phyloP scores from a whole-genome alignment of 805 yeast species.

The Nakazawaea peltata region DNA sequence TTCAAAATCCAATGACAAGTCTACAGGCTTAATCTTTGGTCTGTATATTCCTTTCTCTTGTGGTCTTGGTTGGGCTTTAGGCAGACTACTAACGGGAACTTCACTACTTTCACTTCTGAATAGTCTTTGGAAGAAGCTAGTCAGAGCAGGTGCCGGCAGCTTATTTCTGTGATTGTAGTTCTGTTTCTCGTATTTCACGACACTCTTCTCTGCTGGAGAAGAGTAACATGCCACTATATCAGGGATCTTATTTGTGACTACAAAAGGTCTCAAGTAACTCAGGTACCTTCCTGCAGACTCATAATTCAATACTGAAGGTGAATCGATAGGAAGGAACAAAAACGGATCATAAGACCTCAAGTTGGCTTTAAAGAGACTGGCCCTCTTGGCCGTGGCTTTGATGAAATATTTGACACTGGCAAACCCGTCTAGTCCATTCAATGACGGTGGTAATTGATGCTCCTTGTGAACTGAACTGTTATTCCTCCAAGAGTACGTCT shows the following conservation, averaged over 20 bases:
- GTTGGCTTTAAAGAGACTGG: conserved; percentile 40
- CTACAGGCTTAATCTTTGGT: conserved; percentile 22
- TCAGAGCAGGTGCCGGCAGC: conserved; percentile 3
- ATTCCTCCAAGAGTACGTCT: neutral
- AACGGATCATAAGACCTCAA: conserved; percentile 41
- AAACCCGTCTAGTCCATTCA: conserved; percentile 16
- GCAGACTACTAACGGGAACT: conserved; percentile 11
- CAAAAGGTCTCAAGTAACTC: conserved; percentile 36
- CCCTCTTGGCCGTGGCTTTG: conserved; percentile 51
- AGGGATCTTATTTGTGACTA: conserved; percentile 31
- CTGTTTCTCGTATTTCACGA: conserved; percentile 10
- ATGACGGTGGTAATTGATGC: conserved; percentile 18
- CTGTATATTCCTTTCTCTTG: conserved; percentile 3
- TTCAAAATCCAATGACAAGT: conserved; percentile 37
- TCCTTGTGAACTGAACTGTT: conserved; percentile 9
- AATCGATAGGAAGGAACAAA: conserved; percentile 42
- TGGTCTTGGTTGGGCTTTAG: conserved; percentile 10
- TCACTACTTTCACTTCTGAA: conserved; percentile 16
- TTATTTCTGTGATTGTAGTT: too few species aligned
- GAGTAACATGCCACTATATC: conserved; percentile 32
- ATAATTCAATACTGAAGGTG: conserved; percentile 15
- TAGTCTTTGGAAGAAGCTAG: conserved; percentile 23
- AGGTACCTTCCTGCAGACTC: conserved; percentile 29
- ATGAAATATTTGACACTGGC: conserved; percentile 44
- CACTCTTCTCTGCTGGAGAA: conserved; percentile 13